phyloP scores from a whole-genome alignment of 1,284 basidiomycete genomes.

The Stereum hirsutum region DNA sequence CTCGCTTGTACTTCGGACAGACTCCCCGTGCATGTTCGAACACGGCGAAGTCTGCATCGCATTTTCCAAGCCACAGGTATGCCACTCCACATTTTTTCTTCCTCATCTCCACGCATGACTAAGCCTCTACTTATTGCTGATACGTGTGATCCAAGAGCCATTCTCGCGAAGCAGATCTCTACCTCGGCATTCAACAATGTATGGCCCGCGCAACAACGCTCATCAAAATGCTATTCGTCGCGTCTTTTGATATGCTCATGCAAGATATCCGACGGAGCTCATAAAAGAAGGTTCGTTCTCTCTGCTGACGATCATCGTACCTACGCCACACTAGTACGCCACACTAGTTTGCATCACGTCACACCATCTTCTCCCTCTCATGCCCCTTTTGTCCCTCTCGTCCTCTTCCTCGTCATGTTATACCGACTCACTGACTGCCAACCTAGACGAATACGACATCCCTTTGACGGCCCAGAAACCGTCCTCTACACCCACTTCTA shows the following conservation, averaged over 20 bases:
- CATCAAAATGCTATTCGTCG: conserved; percentile 90
- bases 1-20: conserved; percentile 77
- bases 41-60: conserved; percentile 88
- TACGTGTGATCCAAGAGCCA: conserved; percentile 48
- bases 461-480: conserved; percentile 76
- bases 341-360: too few species aligned
- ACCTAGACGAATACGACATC: conserved; percentile 48
- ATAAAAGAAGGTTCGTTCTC: conserved; percentile 60
- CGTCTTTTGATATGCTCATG: conserved; percentile 66
- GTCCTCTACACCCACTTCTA: conserved; percentile 82
- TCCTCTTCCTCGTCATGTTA: too few species aligned
- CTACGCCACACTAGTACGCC: too few species aligned
- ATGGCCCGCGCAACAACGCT: conserved; percentile 94
- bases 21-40: conserved; percentile 91
- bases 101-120: background rate
- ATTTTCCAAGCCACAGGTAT: conserved; percentile 77
- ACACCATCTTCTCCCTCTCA: too few species aligned
- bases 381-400: too few species aligned
- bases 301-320: too few species aligned
- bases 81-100: conserved; percentile 19
- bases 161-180: conserved; percentile 85
- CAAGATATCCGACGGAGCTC: conserved; percentile 68
- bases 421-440: too few species aligned
- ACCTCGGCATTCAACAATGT: conserved; percentile 92
- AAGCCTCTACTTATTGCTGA: background rate